These are phyloP conservation scores for Sporothrix variecibatus DNA, from an alignment of 2,329 filamentous ascomycete genomes.

Conservation along the genomic window DNA sequence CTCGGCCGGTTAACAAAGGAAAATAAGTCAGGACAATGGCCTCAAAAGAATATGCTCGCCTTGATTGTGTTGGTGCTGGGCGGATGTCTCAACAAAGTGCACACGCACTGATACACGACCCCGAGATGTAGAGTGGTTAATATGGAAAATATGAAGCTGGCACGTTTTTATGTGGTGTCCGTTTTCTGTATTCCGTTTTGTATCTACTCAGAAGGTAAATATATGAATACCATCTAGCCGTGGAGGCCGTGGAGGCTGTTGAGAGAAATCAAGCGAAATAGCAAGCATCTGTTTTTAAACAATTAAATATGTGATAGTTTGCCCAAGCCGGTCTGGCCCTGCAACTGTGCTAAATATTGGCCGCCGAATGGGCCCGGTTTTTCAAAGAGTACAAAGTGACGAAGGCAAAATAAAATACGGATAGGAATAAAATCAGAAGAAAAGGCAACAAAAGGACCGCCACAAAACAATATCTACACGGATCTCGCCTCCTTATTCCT, in stretches of 20 bases:
- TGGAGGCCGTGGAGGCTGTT: neutral
- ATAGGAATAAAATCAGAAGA: neutral
- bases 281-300: neutral
- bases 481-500: neutral
- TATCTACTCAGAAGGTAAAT: neutral
- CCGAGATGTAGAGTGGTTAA: constrained; percentile 16
- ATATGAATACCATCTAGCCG: neutral
- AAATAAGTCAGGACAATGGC: neutral
- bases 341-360: neutral
- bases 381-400: neutral
- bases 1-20: neutral
- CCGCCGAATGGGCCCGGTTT: neutral
- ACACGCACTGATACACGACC: neutral
- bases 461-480: neutral
- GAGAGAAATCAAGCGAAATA: neutral
- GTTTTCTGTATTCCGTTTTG: constrained; percentile 9
- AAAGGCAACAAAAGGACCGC: neutral
- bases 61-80: neutral
- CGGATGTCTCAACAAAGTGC: neutral
- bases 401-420: neutral
- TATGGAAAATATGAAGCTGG: constrained; percentile 22
- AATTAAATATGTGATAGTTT: neutral
- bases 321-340: neutral
- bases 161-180: neutral
- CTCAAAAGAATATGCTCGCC: neutral